Base-by-base conservation (phyloP, 1,284 basidiomycete genomes). In the Porodaedalea pini region DNA sequence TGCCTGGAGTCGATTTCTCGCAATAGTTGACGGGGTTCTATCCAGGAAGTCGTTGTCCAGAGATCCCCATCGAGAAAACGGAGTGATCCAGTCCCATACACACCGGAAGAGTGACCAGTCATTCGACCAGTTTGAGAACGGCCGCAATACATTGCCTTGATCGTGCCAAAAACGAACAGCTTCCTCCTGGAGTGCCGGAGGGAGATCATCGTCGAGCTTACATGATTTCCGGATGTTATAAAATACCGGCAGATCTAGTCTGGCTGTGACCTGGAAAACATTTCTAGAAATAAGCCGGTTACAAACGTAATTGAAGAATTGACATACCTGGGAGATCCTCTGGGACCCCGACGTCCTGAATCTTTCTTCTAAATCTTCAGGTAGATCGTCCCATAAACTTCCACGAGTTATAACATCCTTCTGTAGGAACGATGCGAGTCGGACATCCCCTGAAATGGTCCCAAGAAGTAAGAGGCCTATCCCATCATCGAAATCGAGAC, bases 401-500 rank as follows among this genome's bases (percentile, higher is more conserved):
- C 7, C 17, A 2, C 8, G 48, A 4, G 49, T 21, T 8, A 52
- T n/a, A 7, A 44, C 31, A 27, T 25, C 15, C 13, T 43, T 23
- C 31, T 48, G 10, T 7, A 54, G 4, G 13, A 57, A 39, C 1
- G 49, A 52, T 7, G 31, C 49, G n/a, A 57, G 17, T 4, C 36
- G 37, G 7, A 52, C 31, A n/a, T 44, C 56, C 17, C 56, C 56
- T 2, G n/a, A 13, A 34, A 34, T 11, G 2, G 40, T 44, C 6
- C 56, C 56, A 29, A 52, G 27, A 10, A 51, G 15, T 25, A 57
- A 43, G 8, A 51, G 4, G 10, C 56, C 56, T 13, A 34, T 19
- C 5, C 39, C 56, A 51, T 57, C 56, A 19, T 57, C 56, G 23
- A 57, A 57, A 29, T 51, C 56, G 17, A 52, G 31, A 27, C 37